A percentile compares a stretch with the other conserved stretches of the same genome.
Conservation (phyloP, 148 eudicot species). For the Gaultheria prostrata region DNA sequence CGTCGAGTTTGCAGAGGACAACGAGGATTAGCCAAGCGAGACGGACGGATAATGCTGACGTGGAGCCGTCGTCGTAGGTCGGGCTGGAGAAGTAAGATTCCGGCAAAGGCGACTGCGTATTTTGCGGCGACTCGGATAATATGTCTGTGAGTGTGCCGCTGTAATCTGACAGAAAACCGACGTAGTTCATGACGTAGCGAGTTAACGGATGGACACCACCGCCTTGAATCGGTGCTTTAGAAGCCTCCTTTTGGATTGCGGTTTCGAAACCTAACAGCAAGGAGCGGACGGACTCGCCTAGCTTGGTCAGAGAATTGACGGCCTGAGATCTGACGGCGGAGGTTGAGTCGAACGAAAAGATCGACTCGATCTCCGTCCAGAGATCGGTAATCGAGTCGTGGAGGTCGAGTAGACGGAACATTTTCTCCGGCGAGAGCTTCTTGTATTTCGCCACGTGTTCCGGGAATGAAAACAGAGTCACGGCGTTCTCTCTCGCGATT, state of each 20-base stretch:
- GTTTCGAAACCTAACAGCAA: slow-evolving; percentile 39
- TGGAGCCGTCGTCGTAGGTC: slow-evolving; percentile 2
- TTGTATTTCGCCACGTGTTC: slow-evolving; percentile 57
- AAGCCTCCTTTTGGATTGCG: slow-evolving; percentile 42
- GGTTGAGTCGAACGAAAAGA: slow-evolving; percentile 36
- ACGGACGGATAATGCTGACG: slow-evolving; percentile 23
- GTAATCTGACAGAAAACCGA: slow-evolving; percentile 41
- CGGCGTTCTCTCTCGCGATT: slow-evolving; percentile 48
- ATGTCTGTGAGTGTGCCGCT: slow-evolving; percentile 36
- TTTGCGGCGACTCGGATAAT: slow-evolving; percentile 24
- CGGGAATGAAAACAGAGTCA: slow-evolving; percentile 43
- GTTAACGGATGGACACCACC: slow-evolving; percentile 49
- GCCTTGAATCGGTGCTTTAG: slow-evolving; percentile 33
- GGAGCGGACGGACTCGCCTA: slow-evolving; percentile 31
- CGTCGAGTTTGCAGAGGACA: slow-evolving; percentile 46
- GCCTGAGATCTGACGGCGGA: slow-evolving; percentile 30
- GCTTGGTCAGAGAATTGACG: slow-evolving; percentile 25
- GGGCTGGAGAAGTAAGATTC: slow-evolving; percentile 40
- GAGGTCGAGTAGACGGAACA: slow-evolving; percentile 42
- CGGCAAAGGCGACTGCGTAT: slow-evolving; percentile 30
- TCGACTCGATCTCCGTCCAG: slow-evolving; percentile 37
- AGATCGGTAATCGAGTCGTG: slow-evolving; percentile 40
- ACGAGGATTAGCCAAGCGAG: slow-evolving; percentile 48
- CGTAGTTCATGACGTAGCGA: slow-evolving; percentile 53
- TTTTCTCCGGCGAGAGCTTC: slow-evolving; percentile 48